Base-by-base conservation (phyloP, 306 rosid species). In the Ormosia emarginata region DNA sequence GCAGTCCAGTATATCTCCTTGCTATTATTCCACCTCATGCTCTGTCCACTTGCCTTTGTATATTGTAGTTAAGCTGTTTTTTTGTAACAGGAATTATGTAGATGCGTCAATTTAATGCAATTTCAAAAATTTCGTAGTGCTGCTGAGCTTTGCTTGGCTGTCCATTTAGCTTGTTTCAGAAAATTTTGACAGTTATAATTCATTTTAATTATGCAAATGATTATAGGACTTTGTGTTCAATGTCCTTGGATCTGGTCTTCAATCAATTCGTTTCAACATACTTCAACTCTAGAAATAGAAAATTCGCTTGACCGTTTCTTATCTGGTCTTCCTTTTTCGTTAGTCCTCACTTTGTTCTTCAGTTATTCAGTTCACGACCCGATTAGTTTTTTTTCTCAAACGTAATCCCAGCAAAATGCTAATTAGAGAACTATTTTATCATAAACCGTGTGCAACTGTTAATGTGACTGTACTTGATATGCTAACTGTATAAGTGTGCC, bases 1-100 rank as follows among this genome's bases (percentile, higher is more conserved):
- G 74, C 74, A 4, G 72, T 72, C 55, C 56, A 53, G 71, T 80
- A 46, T 79, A 15, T 39, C 67, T 15, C 90, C 73, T 70, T 29
- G 74, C 77, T 73, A 71, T 52, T 81, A 75, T 80, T 72, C 55
- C 41, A 47, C 65, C 77, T 29, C 79, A 69, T 17, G 81, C 65
- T 49, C 14, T 77, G 67, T 17, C 64, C 65, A 34, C 68, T 49
- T 6, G 41, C 39, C 80, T 55, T 78, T 89, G 92, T 89, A 84
- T 84, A 86, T 84, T 79, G 87, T 84, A 82, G 84, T 62, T 44
- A 74, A 71, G 79, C 47, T 66, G 79, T 53, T 40, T 75, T 75
- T 55, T 66, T 82, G 67, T 76, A 63, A 53, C 62, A 59, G 83
- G 75, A 78, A 65, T 52, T 66, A 62, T 78, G 84, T 84, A 83